Base-by-base conservation (phyloP, 768 basidiomycete genomes). In the Lentinus tigrinus region DNA sequence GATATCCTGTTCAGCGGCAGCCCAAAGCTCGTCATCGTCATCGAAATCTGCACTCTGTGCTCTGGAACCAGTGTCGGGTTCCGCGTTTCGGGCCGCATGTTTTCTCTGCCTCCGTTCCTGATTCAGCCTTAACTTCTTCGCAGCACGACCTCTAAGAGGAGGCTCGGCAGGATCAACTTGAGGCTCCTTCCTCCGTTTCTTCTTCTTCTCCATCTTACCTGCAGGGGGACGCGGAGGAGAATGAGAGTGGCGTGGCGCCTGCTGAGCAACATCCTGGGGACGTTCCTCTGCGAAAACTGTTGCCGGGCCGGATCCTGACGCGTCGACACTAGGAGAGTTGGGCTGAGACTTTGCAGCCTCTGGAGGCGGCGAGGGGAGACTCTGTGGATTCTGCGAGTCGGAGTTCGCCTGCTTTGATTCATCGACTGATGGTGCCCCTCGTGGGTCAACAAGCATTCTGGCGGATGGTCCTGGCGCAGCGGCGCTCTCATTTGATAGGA, bases 11-110 rank as follows among this genome's bases (percentile, higher is more conserved):
- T 60, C 58, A 2, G 43, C 48, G 13, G n/a, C 49, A 21, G 51
- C 43, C 58, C 58, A 60, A 17, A 55, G 54, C 21, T 59, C 19
- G 19, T 59, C 46, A 13, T 60, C 58, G 26, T 49, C 58, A 19
- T 60, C 53, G 10, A n/a, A 36, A 6, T 49, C 52, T 10, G 8
- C 39, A 13, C 17, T 38, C 2, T 19, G 26, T 14, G 10, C 23
- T 3, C 13, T 28, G 13, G 36, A 28, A 1, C 23, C 26, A 4
- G 10, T 23, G n/a, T 9, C 42, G 2, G 28, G 14, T 3, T 10
- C 47, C 3, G 27, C 47, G 5, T 14, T 17, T 16, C 6, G 34
- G 8, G 10, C 28, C 47, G 27, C 26, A 49, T 49, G 8, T 14
- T 49, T 49, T 19, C 34, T 28, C 23, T 46, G 21, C 8, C 24